A percentile compares a stretch with the other conserved stretches of the same genome.
Conservation (phyloP, 768 basidiomycete genomes). For the Coprinopsis cinerea region DNA sequence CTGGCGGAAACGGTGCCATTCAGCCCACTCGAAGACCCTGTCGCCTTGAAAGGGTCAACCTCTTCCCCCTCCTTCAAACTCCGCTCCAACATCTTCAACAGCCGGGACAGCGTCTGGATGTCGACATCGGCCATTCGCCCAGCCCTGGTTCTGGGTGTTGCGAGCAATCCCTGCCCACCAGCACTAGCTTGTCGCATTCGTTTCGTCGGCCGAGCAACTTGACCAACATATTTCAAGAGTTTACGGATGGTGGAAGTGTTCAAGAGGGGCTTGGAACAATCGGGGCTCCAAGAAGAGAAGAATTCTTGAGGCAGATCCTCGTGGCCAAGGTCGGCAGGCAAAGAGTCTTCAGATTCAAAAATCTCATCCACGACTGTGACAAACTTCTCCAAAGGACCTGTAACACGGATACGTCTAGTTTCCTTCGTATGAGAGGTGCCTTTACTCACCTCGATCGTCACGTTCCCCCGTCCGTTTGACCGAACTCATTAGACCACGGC, state of each 20-base stretch:
- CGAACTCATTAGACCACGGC: constrained; percentile 28
- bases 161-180: constrained; percentile 22
- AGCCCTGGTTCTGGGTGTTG: constrained; percentile 39
- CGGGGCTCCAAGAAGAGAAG: constrained; percentile 57
- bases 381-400: constrained; percentile 73
- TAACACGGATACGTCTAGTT: constrained; percentile 8
- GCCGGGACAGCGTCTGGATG: constrained; percentile 48
- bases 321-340: constrained; percentile 43
- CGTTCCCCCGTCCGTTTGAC: constrained; percentile 64
- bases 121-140: constrained; percentile 69
- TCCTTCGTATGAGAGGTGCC: background rate
- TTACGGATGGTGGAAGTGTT: constrained; percentile 56
- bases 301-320: constrained; percentile 63
- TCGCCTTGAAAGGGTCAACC: constrained; percentile 58
- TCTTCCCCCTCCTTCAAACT: constrained; percentile 74
- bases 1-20: constrained; percentile 16
- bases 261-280: constrained; percentile 56
- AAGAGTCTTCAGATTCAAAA: constrained; percentile 75
- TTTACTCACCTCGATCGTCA: constrained; percentile 60
- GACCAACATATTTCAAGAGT: constrained; percentile 60
- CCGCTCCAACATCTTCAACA: constrained; percentile 75
- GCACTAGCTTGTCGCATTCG: constrained; percentile 47
- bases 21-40: constrained; percentile 11
- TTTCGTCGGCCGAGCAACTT: constrained; percentile 63
- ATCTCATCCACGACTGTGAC: constrained; percentile 74